Evolutionary conservation across 2,329 filamentous ascomycete species (phyloP), one percentile per base, ranked within the genome.

Genomic region (Colletotrichum sp.): DNA sequence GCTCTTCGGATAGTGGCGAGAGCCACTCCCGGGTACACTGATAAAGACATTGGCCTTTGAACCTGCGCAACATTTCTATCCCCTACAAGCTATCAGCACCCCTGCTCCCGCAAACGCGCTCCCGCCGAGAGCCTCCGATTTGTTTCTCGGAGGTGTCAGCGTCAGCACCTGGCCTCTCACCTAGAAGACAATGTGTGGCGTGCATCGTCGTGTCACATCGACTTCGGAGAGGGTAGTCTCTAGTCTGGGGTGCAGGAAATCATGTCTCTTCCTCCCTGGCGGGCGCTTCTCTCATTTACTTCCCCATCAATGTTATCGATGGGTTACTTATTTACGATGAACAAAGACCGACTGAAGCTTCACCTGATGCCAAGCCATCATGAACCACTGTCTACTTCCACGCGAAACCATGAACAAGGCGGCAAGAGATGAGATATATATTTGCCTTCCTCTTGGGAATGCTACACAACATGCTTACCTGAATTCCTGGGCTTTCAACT

Each of bases 191-290:
- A 32, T 52, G 36, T 36, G 67, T 56, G 28, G 67, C 71, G 26
- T 56, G 34, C 16, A 24, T 62, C 38, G 61, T 28, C 69, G 43
- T 43, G 48, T 75, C 38, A 38, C 62, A 55, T 55, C 32, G 58
- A 61, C n/a, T 21, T 64, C 32, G 62, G 69, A 66, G 60, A 58
- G 18, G 34, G 34, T 15, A 56, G 55, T 69, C 55, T 48, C 43
- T 48, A 43, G 69, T 68, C 69, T 26, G 64, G 73, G 55, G 52
- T 72, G 72, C 69, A 72, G 61, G 30, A 67, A 52, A 62, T 43
- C 32, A 55, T 62, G 61, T 62, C 61, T 72, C 55, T 72, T 15
- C 68, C 61, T 66, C 62, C 72, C 72, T 75, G 18, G 9, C 30
- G 26, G 38, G 26, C n/a, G n/a, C 43, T 21, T 52, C n/a, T 21